Conservation (phyloP, 371 early-diverging fungal genomes). For the Apophysomyces variabilis region DNA sequence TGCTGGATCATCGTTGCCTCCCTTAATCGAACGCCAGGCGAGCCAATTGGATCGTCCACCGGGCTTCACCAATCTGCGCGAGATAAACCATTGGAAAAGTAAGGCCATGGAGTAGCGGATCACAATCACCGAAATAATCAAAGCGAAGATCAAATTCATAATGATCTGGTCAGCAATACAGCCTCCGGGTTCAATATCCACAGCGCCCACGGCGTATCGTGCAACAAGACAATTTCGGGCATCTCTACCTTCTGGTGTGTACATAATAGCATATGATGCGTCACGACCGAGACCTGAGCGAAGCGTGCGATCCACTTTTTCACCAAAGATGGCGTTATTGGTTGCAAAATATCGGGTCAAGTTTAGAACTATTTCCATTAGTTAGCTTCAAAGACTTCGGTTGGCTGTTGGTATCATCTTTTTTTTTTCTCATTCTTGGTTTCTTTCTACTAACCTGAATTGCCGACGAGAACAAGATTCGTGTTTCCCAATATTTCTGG, state of each 20-base stretch:
- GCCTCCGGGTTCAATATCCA: slow-evolving; percentile 53
- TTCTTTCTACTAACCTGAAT: slow-evolving; percentile 43
- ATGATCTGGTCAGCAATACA: slow-evolving; percentile 65
- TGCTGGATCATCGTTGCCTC: slow-evolving; percentile 53
- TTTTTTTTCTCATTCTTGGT: neutral
- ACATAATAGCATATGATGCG: slow-evolving; percentile 46
- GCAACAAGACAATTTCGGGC: slow-evolving; percentile 48
- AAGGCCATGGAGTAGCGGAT: slow-evolving; percentile 65
- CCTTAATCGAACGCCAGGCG: slow-evolving; percentile 55
- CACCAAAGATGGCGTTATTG: slow-evolving; percentile 29
- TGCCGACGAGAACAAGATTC: slow-evolving; percentile 51
- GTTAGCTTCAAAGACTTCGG: neutral
- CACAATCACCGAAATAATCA: slow-evolving; percentile 51
- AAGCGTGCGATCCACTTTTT: slow-evolving; percentile 34
- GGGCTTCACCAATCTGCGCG: slow-evolving; percentile 47
- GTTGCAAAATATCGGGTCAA: slow-evolving; percentile 32
- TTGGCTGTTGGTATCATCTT: neutral
- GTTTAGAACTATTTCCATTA: slow-evolving; percentile 32
- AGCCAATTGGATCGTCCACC: slow-evolving; percentile 55
- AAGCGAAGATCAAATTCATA: slow-evolving; percentile 46
- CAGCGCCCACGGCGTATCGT: slow-evolving; percentile 50
- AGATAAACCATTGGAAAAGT: slow-evolving; percentile 64
- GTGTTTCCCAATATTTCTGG: slow-evolving; percentile 25
- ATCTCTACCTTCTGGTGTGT: slow-evolving; percentile 33
- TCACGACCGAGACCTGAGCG: slow-evolving; percentile 43